Percentiles rank a stretch among this genome's conserved stretches.
These are phyloP conservation scores for Metschnikowia continentalis DNA, from an alignment of 805 yeast species.

Conservation along the genomic window DNA sequence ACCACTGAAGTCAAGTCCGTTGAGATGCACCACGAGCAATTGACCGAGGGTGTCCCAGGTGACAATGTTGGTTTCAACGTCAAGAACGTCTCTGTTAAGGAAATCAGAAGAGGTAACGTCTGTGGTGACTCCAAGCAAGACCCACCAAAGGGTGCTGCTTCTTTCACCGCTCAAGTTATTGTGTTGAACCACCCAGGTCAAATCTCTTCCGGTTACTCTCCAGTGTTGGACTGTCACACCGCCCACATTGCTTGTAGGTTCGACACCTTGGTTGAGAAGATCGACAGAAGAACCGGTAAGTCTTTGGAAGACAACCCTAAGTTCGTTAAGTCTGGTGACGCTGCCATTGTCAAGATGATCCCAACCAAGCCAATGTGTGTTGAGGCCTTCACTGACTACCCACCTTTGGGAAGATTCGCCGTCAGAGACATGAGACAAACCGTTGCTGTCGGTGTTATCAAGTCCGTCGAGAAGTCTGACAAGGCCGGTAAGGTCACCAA, in stretches of 20 bases:
- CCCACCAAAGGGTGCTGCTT: conserved; percentile 75
- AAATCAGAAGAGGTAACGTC: conserved; percentile 90
- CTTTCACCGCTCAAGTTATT: conserved; percentile 82
- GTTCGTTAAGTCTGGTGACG: conserved; percentile 80
- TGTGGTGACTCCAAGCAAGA: conserved; percentile 88
- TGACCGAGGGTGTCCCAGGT: conserved; percentile 80
- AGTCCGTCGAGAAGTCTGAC: conserved; percentile 85
- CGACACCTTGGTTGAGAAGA: conserved; percentile 92
- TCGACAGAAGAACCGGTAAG: conserved; percentile 97
- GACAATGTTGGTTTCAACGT: conserved; percentile 90
- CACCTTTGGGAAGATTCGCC: conserved; percentile 46
- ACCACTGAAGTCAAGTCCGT: conserved; percentile 88
- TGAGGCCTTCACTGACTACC: conserved; percentile 43
- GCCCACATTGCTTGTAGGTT: conserved; percentile 90
- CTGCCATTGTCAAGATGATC: conserved; percentile 40
- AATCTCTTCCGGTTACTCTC: conserved; percentile 85
- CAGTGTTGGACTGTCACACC: conserved; percentile 89
- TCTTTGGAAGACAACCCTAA: conserved; percentile 30
- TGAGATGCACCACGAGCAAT: conserved; percentile 82
- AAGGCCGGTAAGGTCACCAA: conserved; percentile 93
- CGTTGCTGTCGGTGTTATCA: conserved; percentile 99
- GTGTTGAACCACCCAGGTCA: conserved; percentile 92
- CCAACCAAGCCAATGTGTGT: conserved; percentile 44
- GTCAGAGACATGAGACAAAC: conserved; percentile 99
- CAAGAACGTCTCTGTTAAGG: conserved; percentile 86